Conservation (phyloP, 148 eudicot species). For the Camellia lanceoleosa region DNA sequence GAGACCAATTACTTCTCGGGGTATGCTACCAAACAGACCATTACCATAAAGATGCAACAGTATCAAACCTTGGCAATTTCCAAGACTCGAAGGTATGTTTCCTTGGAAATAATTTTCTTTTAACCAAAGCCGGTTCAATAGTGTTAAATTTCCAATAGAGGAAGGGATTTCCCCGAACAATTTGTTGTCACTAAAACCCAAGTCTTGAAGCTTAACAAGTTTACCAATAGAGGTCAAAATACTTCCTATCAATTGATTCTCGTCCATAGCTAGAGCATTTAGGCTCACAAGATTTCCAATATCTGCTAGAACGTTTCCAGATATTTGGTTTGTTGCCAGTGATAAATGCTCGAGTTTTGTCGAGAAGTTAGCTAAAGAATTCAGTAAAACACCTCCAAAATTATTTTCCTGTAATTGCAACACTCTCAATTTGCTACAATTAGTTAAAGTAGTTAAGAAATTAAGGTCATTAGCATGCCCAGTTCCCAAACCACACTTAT, state of each 20-base stretch:
- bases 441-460: constrained; percentile 21
- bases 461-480: constrained; percentile 23
- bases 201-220: constrained; percentile 12
- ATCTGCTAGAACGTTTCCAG: constrained; percentile 21
- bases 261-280: background rate
- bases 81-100: constrained; percentile 24
- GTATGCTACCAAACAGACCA: constrained; percentile 27
- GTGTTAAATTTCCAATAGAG: constrained; percentile 19
- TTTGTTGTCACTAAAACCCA: constrained; percentile 16
- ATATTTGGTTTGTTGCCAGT: background rate
- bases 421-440: constrained; percentile 19
- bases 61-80: constrained; percentile 25
- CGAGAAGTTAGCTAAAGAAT: constrained; percentile 18
- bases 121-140: background rate
- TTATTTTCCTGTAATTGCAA: background rate
- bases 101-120: constrained; percentile 15
- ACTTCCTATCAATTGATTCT: constrained; percentile 20
- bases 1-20: constrained; percentile 23
- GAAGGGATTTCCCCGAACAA: constrained; percentile 30
- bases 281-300: constrained; percentile 25
- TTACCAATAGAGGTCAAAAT: constrained; percentile 27
- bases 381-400: constrained; percentile 25
- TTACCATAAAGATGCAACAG: constrained; percentile 23
- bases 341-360: background rate
- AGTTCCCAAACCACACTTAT: constrained; percentile 12